Conservation (phyloP, 106 monocot genomes). For the Acorus gramineus region DNA sequence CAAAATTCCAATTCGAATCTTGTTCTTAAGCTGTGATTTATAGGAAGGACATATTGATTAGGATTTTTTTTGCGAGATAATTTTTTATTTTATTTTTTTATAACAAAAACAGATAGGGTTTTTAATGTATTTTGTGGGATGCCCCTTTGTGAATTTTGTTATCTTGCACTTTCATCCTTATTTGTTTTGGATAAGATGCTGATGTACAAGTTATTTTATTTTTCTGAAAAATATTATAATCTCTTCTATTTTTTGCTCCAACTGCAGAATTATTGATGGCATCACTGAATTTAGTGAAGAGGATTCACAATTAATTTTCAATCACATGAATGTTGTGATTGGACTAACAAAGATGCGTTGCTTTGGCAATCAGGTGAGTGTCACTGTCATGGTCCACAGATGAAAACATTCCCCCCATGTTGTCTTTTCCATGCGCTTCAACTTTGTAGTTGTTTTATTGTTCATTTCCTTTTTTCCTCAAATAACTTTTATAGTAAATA, state of each 20-base stretch:
- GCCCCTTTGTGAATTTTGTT: no score
- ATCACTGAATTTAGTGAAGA: conserved; percentile 34
- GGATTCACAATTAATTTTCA: conserved; percentile 40
- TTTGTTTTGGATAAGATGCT: no score
- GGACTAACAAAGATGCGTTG: conserved; percentile 18
- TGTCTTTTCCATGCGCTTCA: neutral
- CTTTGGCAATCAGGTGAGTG: conserved; percentile 30
- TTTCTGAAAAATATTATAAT: neutral
- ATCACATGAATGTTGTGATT: conserved; percentile 24
- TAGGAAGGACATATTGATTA: no score
- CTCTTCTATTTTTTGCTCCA: neutral
- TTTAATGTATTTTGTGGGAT: no score
- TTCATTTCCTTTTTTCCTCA: no score
- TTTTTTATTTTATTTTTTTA: neutral
- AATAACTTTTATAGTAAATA: no score
- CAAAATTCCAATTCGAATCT: neutral
- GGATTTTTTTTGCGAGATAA: no score
- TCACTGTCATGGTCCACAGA: neutral
- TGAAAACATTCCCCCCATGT: no score
- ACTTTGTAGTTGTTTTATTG: neutral
- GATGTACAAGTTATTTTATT: neutral
- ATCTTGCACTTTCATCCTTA: no score
- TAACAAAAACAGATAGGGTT: neutral
- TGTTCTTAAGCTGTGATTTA: no score
- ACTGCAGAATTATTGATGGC: conserved; percentile 20